Evolutionary conservation across 2,329 filamentous ascomycete genomes (phyloP).

Genomic region (Scorias spongiosa): DNA sequence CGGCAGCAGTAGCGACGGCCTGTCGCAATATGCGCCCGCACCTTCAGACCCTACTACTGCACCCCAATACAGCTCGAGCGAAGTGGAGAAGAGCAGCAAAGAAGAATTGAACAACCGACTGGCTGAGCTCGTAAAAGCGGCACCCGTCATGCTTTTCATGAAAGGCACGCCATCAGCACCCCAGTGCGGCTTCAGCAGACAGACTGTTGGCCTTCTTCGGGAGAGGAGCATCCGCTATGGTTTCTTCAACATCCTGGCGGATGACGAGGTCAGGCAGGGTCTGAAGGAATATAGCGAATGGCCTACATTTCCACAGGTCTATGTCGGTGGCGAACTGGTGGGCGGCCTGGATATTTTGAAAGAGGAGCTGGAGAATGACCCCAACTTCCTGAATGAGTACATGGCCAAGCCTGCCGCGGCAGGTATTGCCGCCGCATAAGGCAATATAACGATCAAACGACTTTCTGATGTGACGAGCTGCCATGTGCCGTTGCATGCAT

Average conservation of each 20-base stretch:
- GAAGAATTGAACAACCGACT: constrained; percentile 76
- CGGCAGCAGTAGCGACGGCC: constrained; percentile 20
- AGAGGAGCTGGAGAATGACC: constrained; percentile 75
- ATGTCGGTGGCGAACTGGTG: constrained; percentile 78
- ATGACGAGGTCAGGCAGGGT: constrained; percentile 92
- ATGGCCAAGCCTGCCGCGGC: constrained; percentile 22
- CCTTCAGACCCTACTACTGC: constrained; percentile 29
- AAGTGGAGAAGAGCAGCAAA: constrained; percentile 33
- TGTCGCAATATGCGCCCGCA: constrained; percentile 31
- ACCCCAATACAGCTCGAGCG: constrained; percentile 29
- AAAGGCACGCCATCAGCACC: constrained; percentile 82
- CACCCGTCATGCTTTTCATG: constrained; percentile 98
- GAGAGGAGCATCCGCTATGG: constrained; percentile 91
- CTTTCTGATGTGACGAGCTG: no score
- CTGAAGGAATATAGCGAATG: constrained; percentile 96
- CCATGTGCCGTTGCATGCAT: no score
- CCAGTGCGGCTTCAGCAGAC: constrained; percentile 84
- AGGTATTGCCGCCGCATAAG: background rate
- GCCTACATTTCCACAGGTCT: constrained; percentile 94
- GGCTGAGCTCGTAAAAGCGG: constrained; percentile 76
- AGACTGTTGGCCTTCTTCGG: constrained; percentile 71
- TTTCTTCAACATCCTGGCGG: constrained; percentile 97
- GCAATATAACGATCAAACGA: background rate
- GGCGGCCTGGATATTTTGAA: constrained; percentile 93
- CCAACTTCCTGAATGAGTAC: constrained; percentile 68